Conservation (phyloP, 1,284 basidiomycete species). For the Papiliotrema terrestris region DNA sequence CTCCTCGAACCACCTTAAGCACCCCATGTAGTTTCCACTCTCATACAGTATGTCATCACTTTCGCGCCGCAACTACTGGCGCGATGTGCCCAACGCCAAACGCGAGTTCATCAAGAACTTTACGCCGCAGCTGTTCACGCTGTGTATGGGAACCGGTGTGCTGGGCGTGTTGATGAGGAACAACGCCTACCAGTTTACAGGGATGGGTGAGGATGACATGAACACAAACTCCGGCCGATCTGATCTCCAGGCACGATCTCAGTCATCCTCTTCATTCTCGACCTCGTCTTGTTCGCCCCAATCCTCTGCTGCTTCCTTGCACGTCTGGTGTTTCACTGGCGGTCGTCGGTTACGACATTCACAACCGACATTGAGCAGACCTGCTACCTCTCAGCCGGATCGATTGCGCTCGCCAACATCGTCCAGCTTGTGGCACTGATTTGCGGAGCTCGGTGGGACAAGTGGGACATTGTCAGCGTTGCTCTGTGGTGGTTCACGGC, state of each 20-base stretch:
- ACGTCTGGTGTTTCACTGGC: slow-evolving; percentile 14
- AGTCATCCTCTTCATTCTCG: slow-evolving; percentile 12
- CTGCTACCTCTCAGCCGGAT: slow-evolving; percentile 13
- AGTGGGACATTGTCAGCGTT: slow-evolving; percentile 16
- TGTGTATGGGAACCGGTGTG: slow-evolving; percentile 24
- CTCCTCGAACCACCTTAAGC: no score
- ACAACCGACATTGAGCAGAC: slow-evolving; percentile 20
- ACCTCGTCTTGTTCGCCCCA: slow-evolving; percentile 12
- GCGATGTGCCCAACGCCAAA: slow-evolving; percentile 11
- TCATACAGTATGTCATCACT: no score
- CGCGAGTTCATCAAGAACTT: slow-evolving; percentile 9
- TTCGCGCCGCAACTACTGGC: slow-evolving; percentile 15
- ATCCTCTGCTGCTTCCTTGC: slow-evolving; percentile 12
- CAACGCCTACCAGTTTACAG: slow-evolving; percentile 19
- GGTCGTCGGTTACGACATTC: slow-evolving; percentile 12
- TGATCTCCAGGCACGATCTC: slow-evolving; percentile 12
- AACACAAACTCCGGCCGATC: not conserved
- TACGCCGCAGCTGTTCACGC: slow-evolving; percentile 17
- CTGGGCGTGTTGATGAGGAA: slow-evolving; percentile 13
- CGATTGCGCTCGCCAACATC: slow-evolving; percentile 13
- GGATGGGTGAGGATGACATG: slow-evolving; percentile 10
- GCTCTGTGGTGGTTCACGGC: slow-evolving; percentile 19
- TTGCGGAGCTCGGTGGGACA: slow-evolving; percentile 12
- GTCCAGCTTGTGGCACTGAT: slow-evolving; percentile 15
- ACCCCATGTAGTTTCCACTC: no score